A percentile compares a stretch with the other conserved stretches of the same genome.
phyloP scores from a whole-genome alignment of 2,329 filamentous ascomycete species.

The Dothistroma septosporum region DNA sequence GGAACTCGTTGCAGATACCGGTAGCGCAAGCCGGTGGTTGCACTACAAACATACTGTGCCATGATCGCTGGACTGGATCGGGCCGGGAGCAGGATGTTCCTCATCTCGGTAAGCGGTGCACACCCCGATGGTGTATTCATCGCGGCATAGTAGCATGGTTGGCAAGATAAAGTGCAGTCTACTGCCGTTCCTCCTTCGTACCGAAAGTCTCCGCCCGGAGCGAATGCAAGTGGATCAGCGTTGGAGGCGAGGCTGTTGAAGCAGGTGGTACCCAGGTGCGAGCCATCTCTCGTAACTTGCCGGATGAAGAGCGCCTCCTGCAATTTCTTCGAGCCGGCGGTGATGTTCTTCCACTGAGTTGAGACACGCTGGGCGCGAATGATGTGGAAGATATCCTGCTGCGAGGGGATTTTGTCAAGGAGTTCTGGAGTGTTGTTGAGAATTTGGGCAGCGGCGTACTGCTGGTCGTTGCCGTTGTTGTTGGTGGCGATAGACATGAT shows the following conservation, averaged over 20 bases:
- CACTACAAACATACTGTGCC: background rate
- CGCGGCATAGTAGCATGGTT: background rate
- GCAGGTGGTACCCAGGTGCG: background rate
- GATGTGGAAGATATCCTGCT: constrained; percentile 1
- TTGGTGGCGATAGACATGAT: background rate
- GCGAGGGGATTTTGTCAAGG: constrained; percentile 1
- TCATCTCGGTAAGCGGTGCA: background rate
- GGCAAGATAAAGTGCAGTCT: background rate
- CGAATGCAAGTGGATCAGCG: no score
- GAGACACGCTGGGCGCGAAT: constrained; percentile 9
- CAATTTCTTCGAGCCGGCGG: background rate
- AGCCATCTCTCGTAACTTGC: background rate
- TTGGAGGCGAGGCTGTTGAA: background rate
- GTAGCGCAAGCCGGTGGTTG: background rate
- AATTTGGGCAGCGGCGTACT: background rate
- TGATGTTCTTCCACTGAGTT: background rate
- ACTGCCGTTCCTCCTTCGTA: background rate
- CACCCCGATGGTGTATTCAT: background rate
- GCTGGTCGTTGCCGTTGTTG: background rate
- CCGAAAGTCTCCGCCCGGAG: background rate
- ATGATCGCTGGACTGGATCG: background rate
- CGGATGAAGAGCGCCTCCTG: background rate
- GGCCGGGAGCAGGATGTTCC: background rate
- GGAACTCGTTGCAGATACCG: background rate
- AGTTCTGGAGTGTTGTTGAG: constrained; percentile 7